A percentile compares a stretch with the other conserved stretches of the same genome.
Evolutionary conservation across 768 basidiomycete species (phyloP).

Genomic region (Rhizopogon roseolus): DNA sequence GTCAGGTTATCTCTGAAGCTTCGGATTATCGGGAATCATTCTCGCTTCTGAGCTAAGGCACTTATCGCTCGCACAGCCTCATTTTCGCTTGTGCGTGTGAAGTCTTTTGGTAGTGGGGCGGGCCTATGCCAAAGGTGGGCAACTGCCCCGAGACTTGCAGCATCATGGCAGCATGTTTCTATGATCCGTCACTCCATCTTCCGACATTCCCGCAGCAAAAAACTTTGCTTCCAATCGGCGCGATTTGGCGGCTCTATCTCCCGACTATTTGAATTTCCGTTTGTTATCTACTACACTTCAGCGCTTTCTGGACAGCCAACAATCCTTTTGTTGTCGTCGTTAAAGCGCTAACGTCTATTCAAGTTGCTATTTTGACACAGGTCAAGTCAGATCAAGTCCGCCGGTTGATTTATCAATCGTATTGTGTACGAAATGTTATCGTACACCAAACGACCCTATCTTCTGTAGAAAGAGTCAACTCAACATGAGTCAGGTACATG

Average conservation of each 20-base stretch:
- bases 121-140: neutral
- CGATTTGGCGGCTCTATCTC: neutral
- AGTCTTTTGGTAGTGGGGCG: neutral
- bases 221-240: neutral
- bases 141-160: neutral
- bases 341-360: neutral
- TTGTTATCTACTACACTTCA: too few relatives aligned
- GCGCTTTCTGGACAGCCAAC: neutral
- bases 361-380: neutral
- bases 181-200: slow-evolving; percentile 2
- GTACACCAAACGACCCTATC: neutral
- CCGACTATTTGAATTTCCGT: neutral
- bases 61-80: neutral
- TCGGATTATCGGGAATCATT: too few relatives aligned
- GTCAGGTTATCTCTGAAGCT: neutral
- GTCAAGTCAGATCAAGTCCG: neutral
- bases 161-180: neutral
- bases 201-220: slow-evolving; percentile 1
- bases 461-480: neutral
- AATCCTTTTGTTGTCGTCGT: neutral
- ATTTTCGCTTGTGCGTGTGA: neutral
- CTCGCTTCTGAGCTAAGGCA: neutral
- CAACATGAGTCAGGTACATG: neutral
- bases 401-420: too few relatives aligned
- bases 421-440: neutral